Evolutionary conservation across 1,284 basidiomycete species (phyloP), one percentile per base, ranked within the genome.

Genomic region (Tilletiopsis washingtonensis): DNA sequence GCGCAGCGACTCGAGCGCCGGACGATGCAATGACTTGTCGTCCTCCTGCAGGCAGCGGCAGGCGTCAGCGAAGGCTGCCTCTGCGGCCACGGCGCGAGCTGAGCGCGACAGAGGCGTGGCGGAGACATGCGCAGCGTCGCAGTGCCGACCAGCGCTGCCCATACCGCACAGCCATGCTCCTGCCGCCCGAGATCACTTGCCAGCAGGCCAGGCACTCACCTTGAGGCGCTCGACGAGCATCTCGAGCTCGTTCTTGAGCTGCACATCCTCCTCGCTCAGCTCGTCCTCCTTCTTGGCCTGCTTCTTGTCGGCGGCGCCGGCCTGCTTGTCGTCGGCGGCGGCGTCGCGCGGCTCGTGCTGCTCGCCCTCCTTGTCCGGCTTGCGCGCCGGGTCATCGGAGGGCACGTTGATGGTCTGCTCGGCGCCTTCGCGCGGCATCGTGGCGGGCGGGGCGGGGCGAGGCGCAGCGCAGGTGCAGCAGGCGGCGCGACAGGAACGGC

Each of bases 161-260:
- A n/a, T n/a, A n/a, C n/a, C n/a, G n/a, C n/a, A n/a, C n/a, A n/a
- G n/a, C n/a, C n/a, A n/a, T n/a, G n/a, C n/a, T n/a, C n/a, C n/a
- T n/a, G n/a, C n/a, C n/a, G n/a, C n/a, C n/a, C n/a, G n/a, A n/a
- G n/a, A n/a, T n/a, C n/a, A n/a, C n/a, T n/a, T n/a, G n/a, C n/a
- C n/a, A n/a, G n/a, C n/a, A n/a, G 20, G 24, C 15, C 23, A 14
- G 21, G 17, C 5, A 63, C 76, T 55, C 54, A 91, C 91, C 78
- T 88, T 89, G 54, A 99, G 75, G 42, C 94, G 82, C 74, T 98
- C 91, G 24, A 94, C 84, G 23, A 98, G 82, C 91, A 98, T 94
- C 74, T 98, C 94, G 27, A 99, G 81, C 77, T 98, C 91, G 55
- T 83, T 85, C 77, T 89, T 89, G 54, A 99, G 82, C 72, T 93